phyloP scores from a whole-genome alignment of 371 early-diverging fungal genomes.

The Cladochytrium tenue region DNA sequence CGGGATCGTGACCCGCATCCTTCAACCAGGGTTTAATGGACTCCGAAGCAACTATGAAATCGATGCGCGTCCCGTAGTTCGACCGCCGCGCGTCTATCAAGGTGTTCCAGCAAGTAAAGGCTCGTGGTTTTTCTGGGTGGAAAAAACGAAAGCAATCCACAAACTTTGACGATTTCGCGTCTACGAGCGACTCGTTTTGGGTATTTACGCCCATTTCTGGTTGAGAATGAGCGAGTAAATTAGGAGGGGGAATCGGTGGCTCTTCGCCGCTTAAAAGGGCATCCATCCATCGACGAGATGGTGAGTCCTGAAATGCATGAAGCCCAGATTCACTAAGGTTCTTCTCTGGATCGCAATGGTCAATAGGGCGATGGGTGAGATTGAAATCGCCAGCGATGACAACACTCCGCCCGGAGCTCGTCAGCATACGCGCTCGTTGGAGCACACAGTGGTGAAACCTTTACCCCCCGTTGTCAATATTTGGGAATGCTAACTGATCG shows the following conservation, averaged over 20 bases:
- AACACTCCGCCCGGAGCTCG: slow-evolving; percentile 63
- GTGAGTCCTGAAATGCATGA: slow-evolving; percentile 63
- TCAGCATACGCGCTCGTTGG: slow-evolving; percentile 50
- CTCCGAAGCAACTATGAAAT: slow-evolving; percentile 73
- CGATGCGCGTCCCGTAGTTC: slow-evolving; percentile 69
- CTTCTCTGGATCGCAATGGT: slow-evolving; percentile 75
- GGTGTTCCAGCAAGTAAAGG: slow-evolving; percentile 78
- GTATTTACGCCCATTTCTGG: neutral
- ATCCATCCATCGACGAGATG: slow-evolving; percentile 70
- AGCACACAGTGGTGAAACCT: slow-evolving; percentile 63
- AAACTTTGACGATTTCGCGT: no score
- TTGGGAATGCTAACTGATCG: no score
- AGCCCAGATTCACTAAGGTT: slow-evolving; percentile 48
- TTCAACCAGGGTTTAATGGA: slow-evolving; percentile 59
- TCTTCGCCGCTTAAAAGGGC: slow-evolving; percentile 31
- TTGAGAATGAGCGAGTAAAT: no score
- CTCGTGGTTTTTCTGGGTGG: slow-evolving; percentile 31
- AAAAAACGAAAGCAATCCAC: slow-evolving; percentile 51
- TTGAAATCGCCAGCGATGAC: slow-evolving; percentile 82
- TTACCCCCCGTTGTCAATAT: slow-evolving; percentile 8
- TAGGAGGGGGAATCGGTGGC: no score
- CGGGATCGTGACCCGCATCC: slow-evolving; percentile 59
- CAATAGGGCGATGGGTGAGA: slow-evolving; percentile 70
- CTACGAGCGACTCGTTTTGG: neutral
- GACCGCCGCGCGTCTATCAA: slow-evolving; percentile 66